Evolutionary conservation across 192 early-diverging fungal genomes (phyloP).

Genomic region (Coemansia sp.): DNA sequence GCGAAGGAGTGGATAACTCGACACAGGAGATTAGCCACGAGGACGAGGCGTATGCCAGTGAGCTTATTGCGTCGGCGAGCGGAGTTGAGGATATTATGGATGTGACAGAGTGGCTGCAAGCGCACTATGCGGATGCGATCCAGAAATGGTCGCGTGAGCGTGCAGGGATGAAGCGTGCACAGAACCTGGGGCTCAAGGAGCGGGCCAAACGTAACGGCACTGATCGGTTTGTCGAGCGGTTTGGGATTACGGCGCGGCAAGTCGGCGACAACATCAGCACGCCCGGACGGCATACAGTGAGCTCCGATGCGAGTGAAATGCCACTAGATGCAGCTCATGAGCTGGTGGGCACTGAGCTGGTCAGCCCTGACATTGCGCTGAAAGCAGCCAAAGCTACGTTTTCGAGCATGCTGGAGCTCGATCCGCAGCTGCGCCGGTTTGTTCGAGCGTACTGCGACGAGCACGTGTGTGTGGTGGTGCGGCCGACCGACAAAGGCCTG

Average conservation of each 20-base stretch:
- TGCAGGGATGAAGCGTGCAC: slow-evolving; percentile 43
- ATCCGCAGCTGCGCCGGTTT: slow-evolving; percentile 77
- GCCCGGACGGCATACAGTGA: slow-evolving; percentile 44
- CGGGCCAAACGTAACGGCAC: slow-evolving; percentile 42
- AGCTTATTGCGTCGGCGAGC: slow-evolving; percentile 20
- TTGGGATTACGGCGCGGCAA: slow-evolving; percentile 60
- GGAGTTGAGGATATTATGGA: slow-evolving; percentile 66
- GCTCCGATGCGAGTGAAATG: not conserved
- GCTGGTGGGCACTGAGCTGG: slow-evolving; percentile 28
- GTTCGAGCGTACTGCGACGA: slow-evolving; percentile 70
- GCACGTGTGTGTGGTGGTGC: slow-evolving; percentile 68
- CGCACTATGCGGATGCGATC: slow-evolving; percentile 54
- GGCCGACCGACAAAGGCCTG: slow-evolving; percentile 78
- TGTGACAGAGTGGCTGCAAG: slow-evolving; percentile 63
- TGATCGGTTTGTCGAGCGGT: slow-evolving; percentile 39
- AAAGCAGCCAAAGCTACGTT: slow-evolving; percentile 68
- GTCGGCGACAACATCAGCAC: slow-evolving; percentile 62
- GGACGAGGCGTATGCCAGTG: slow-evolving; percentile 27
- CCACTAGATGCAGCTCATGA: slow-evolving; percentile 31
- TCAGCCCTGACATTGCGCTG: slow-evolving; percentile 21
- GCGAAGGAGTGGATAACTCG: slow-evolving; percentile 8
- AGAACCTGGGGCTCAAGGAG: slow-evolving; percentile 40
- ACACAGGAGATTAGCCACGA: slow-evolving; percentile 5
- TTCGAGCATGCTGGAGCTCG: slow-evolving; percentile 71
- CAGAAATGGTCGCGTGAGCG: slow-evolving; percentile 18